Conservation (phyloP, 2,329 filamentous ascomycete genomes). For the Sarocladiaceae sp. region DNA sequence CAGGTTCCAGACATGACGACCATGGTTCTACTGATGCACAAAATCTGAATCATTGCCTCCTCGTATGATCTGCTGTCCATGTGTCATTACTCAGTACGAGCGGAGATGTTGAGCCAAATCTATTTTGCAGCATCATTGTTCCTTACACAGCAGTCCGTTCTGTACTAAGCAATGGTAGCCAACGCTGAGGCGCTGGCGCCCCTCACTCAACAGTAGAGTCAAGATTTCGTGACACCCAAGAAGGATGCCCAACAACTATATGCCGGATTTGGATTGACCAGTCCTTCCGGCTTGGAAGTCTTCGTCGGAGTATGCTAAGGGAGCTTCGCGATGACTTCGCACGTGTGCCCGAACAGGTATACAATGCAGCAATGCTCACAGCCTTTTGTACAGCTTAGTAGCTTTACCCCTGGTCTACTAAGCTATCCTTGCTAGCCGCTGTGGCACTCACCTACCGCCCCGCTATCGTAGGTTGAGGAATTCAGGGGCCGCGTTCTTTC, state of each 20-base stretch:
- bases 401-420: neutral
- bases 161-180: no score
- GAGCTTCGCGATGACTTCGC: no score
- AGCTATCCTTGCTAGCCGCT: neutral
- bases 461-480: neutral
- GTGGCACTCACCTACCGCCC: neutral
- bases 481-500: conserved; percentile 6
- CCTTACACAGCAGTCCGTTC: no score
- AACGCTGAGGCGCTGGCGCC: no score
- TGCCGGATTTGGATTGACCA: no score
- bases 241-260: no score
- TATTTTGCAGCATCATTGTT: no score
- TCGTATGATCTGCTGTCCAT: neutral
- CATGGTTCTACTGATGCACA: neutral
- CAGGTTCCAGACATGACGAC: neutral
- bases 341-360: neutral
- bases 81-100: neutral
- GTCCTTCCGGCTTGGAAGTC: no score
- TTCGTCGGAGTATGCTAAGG: no score
- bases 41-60: neutral
- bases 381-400: neutral
- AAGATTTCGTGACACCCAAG: no score
- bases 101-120: neutral
- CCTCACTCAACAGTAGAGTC: no score
- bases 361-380: neutral